These are phyloP conservation scores for Paraurostyla sp. DNA, from an alignment of 73 alveolate species.

Conservation along the genomic window DNA sequence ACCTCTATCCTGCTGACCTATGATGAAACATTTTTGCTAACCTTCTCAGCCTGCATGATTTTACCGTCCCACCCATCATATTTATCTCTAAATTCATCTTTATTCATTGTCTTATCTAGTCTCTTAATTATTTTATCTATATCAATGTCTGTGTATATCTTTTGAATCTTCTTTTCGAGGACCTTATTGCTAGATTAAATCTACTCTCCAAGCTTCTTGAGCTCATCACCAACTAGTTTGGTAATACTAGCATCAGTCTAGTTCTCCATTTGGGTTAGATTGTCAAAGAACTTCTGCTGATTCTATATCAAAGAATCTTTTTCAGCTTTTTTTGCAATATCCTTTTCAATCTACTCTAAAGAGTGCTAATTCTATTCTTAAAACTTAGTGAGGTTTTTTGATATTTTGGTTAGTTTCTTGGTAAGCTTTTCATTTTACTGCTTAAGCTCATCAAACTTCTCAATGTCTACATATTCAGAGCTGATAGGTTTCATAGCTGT, in stretches of 20 bases:
- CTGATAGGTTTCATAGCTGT: not conserved
- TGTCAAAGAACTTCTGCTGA: slow-evolving; percentile 42
- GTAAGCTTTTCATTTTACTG: slow-evolving; percentile 11
- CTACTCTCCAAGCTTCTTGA: slow-evolving; percentile 14
- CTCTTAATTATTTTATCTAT: not conserved
- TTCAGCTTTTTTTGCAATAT: not conserved
- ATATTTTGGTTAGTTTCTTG: slow-evolving; percentile 13
- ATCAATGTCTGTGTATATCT: slow-evolving; percentile 16
- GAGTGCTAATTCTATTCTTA: not conserved
- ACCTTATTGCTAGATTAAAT: not conserved
- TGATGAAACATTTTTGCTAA: not conserved
- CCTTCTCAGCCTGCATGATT: not conserved
- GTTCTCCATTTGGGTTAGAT: slow-evolving; percentile 43
- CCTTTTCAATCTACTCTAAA: not conserved
- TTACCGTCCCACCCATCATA: not conserved
- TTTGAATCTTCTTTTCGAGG: slow-evolving; percentile 11
- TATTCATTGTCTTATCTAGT: slow-evolving; percentile 25
- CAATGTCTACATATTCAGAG: not conserved
- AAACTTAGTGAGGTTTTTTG: not conserved
- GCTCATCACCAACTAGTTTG: slow-evolving; percentile 27
- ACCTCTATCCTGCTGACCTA: slow-evolving; percentile 19
- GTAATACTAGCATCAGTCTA: slow-evolving; percentile 22
- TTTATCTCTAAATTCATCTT: slow-evolving; percentile 29
- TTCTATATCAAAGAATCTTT: slow-evolving; percentile 29
- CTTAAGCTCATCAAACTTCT: not conserved